phyloP scores from a whole-genome alignment of 2,329 filamentous ascomycete genomes.

The Xylariales sp. region DNA sequence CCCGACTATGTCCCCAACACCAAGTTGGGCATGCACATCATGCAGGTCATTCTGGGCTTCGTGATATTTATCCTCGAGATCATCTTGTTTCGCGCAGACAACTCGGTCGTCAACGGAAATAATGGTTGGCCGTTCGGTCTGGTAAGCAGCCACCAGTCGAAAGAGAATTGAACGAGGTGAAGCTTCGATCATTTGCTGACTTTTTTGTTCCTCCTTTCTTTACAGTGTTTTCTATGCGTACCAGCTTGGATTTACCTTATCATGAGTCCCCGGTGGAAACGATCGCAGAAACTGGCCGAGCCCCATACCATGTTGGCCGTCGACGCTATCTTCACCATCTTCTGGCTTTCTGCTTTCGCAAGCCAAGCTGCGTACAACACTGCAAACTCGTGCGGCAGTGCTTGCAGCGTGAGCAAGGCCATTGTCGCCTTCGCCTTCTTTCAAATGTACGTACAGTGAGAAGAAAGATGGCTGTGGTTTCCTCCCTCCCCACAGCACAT shows the following conservation, averaged over 20 bases:
- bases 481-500: no score
- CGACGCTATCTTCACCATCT: slow-evolving; percentile 52
- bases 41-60: slow-evolving; percentile 50
- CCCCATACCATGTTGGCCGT: slow-evolving; percentile 57
- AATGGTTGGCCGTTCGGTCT: slow-evolving; percentile 62
- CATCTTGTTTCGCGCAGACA: slow-evolving; percentile 47
- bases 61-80: slow-evolving; percentile 58
- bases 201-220: slow-evolving; percentile 1
- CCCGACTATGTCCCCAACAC: slow-evolving; percentile 48
- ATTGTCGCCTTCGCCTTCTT: slow-evolving; percentile 61
- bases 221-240: slow-evolving; percentile 60
- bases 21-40: slow-evolving; percentile 54
- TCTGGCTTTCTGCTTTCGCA: slow-evolving; percentile 66
- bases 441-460: slow-evolving; percentile 51
- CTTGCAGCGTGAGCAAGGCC: slow-evolving; percentile 57
- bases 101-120: slow-evolving; percentile 48
- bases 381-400: slow-evolving; percentile 47
- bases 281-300: slow-evolving; percentile 57
- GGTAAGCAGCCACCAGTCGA: slow-evolving; percentile 35
- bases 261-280: slow-evolving; percentile 59
- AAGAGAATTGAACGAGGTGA: background rate
- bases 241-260: slow-evolving; percentile 62
- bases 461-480: no score
- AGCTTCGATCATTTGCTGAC: slow-evolving; percentile 6
- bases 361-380: slow-evolving; percentile 62